Conservation (phyloP, 208 protist species). For the Paratrypanosoma confusum region DNA sequence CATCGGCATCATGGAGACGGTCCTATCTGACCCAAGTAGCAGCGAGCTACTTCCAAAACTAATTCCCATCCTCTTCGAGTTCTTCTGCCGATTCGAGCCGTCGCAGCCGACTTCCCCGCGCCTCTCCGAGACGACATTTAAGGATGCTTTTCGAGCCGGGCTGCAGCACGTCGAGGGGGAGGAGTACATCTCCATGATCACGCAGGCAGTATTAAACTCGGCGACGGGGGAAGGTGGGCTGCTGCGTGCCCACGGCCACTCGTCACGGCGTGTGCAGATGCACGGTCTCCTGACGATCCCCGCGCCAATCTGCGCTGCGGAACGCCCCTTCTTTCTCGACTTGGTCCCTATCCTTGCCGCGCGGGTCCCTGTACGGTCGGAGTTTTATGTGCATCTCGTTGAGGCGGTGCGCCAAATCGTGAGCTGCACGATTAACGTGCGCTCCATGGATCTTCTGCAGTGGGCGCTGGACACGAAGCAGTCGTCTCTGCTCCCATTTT, state of each 20-base stretch:
- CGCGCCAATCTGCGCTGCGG: constrained; percentile 34
- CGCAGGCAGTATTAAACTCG: constrained; percentile 55
- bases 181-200: constrained; percentile 54
- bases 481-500: constrained; percentile 44
- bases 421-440: constrained; percentile 44
- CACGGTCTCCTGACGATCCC: constrained; percentile 33
- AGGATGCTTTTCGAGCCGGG: constrained; percentile 21
- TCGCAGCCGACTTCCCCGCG: constrained; percentile 31
- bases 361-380: constrained; percentile 18
- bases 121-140: constrained; percentile 38
- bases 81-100: constrained; percentile 60
- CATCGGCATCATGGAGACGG: constrained; percentile 28
- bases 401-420: constrained; percentile 34
- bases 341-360: constrained; percentile 44
- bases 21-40: constrained; percentile 17
- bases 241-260: constrained; percentile 4
- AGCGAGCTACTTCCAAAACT: constrained; percentile 28
- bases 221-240: constrained; percentile 35
- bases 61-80: constrained; percentile 55
- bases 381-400: constrained; percentile 33
- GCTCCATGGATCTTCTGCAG: constrained; percentile 31
- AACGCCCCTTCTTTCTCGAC: constrained; percentile 70
- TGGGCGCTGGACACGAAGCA: constrained; percentile 40
- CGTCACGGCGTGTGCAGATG: constrained; percentile 12
- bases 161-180: constrained; percentile 26